Evolutionary conservation across 2,329 filamentous ascomycete genomes (phyloP).

Genomic region (Exophiala viscosa): DNA sequence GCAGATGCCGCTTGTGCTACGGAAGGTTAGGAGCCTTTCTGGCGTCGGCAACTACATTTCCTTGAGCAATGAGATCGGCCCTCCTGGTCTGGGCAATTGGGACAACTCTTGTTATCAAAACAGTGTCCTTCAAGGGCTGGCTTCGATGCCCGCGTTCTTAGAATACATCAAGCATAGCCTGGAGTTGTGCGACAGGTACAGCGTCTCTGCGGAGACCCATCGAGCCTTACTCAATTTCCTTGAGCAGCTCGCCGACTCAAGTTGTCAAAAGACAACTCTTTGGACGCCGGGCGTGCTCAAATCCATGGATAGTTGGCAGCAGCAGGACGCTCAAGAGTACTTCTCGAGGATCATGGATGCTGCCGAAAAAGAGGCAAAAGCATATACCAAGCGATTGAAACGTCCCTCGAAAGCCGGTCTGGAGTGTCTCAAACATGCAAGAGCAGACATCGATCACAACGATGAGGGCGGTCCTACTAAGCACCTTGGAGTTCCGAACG

Average conservation of each 20-base stretch:
- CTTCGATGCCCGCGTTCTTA: constrained; percentile 69
- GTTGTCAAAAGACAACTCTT: constrained; percentile 47
- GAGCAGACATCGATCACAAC: neutral
- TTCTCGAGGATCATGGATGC: constrained; percentile 85
- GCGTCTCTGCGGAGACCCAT: constrained; percentile 41
- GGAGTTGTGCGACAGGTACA: constrained; percentile 26
- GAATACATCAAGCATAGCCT: constrained; percentile 38
- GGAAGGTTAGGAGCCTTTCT: constrained; percentile 54
- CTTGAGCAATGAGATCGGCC: constrained; percentile 32
- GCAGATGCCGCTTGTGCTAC: constrained; percentile 58
- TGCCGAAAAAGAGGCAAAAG: constrained; percentile 70
- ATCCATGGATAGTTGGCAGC: constrained; percentile 90
- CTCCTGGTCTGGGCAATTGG: constrained; percentile 75
- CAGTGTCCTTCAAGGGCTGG: constrained; percentile 81
- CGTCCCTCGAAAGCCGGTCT: constrained; percentile 20
- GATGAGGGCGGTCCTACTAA: neutral
- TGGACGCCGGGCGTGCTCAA: constrained; percentile 82
- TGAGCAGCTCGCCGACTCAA: constrained; percentile 61
- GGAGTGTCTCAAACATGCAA: constrained; percentile 11
- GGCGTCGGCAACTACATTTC: constrained; percentile 48
- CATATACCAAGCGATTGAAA: constrained; percentile 26
- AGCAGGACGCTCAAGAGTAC: constrained; percentile 97
- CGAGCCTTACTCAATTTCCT: constrained; percentile 64
- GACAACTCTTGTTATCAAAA: constrained; percentile 99
- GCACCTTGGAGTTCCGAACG: neutral